phyloP scores from a whole-genome alignment of 2,329 filamentous ascomycete species.

The Neonectria faginata region DNA sequence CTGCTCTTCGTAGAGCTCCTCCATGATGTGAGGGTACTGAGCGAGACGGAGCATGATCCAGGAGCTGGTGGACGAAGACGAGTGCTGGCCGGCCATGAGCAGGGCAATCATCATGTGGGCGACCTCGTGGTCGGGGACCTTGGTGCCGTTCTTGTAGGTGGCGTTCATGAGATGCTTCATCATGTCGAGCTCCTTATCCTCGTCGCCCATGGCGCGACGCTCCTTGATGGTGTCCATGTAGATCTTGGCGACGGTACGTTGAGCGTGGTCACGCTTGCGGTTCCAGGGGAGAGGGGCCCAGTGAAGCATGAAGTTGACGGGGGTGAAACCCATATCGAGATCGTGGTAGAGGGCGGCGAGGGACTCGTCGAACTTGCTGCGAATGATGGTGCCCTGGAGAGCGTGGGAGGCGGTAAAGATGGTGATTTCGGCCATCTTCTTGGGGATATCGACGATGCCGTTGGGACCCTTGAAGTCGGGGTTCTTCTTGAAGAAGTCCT shows the following conservation, averaged over 20 bases:
- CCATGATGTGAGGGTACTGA: slow-evolving; percentile 78
- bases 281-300: slow-evolving; percentile 93
- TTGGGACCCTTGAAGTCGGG: slow-evolving; percentile 74
- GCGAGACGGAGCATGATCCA: slow-evolving; percentile 90
- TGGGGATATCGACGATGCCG: slow-evolving; percentile 78
- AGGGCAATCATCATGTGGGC: slow-evolving; percentile 96
- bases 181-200: slow-evolving; percentile 75
- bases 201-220: slow-evolving; percentile 66
- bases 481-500: slow-evolving; percentile 76
- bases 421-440: slow-evolving; percentile 85
- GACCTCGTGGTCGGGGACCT: slow-evolving; percentile 84
- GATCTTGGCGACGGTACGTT: slow-evolving; percentile 81
- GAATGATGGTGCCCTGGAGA: slow-evolving; percentile 86
- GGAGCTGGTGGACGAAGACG: slow-evolving; percentile 83
- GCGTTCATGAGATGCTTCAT: slow-evolving; percentile 92
- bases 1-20: slow-evolving; percentile 88
- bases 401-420: slow-evolving; percentile 91
- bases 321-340: slow-evolving; percentile 89
- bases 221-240: slow-evolving; percentile 86
- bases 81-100: slow-evolving; percentile 92
- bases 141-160: slow-evolving; percentile 83
- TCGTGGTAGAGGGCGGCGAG: slow-evolving; percentile 89
- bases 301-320: slow-evolving; percentile 90
- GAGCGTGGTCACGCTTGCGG: slow-evolving; percentile 81
- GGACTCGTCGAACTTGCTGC: slow-evolving; percentile 80